Base-by-base conservation (phyloP, 2,329 filamentous ascomycete species). In the Monosporascus sp. region DNA sequence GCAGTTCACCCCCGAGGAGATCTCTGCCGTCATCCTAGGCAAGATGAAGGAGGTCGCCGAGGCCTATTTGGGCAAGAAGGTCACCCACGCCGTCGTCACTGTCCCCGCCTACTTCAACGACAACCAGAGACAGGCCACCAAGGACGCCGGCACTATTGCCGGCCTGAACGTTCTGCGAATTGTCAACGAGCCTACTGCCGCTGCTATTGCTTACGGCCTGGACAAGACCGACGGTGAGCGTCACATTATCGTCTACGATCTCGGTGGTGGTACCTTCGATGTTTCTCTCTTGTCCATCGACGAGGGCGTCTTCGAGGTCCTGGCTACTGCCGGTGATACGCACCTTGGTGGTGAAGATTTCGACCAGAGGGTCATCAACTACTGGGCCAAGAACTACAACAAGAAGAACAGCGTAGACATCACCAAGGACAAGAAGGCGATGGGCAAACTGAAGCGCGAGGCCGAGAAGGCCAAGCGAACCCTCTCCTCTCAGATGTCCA, bases 401-500 rank as follows among this genome's bases (percentile, higher is more conserved):
- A 97, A 97, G 88, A 94, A 97, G 84, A 83, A 97, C 81, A 78
- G 75, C 65, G 90, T 95, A 63, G 91, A 99, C 65, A 84, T 97
- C 71, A 89, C 86, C 77, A 95, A 95, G 82, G 91, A 97, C 70
- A 78, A 87, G 62, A 97, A 97, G 89, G 88, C 93, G 62, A 97
- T 97, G 92, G 90, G 92, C 79, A 99, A 97, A 81, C 85, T 99
- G 66, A 97, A 97, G 90, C 92, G 94, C 67, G 94, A 97, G 77
- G 93, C 94, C 65, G 94, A 99, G 77, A 97, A 97, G 86, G 94
- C 94, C 77, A 99, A 99, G 89, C 90, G 94, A 70, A 95, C 92
- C 65, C 86, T 99, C 53, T 96, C 89, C 69, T 94, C 90, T 62
- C 90, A 95, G 79, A 92, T 90, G 86, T 91, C 88, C 61, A 90